Evolutionary conservation across 2,329 filamentous ascomycete genomes (phyloP).

Genomic region (Penicillium polonicum): DNA sequence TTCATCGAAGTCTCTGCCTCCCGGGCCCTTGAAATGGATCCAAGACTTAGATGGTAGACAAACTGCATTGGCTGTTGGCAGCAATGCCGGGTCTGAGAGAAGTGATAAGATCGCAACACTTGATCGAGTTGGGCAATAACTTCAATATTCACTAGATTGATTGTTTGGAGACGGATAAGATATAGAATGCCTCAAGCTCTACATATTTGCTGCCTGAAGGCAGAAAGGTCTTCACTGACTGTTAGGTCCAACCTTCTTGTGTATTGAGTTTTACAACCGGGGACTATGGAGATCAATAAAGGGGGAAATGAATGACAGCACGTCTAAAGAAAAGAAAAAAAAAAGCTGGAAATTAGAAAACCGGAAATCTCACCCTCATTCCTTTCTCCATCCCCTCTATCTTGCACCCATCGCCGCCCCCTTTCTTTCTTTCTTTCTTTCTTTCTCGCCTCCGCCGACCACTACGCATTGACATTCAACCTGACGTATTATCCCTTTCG

Average conservation of each 20-base stretch:
- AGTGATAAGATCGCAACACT: not conserved
- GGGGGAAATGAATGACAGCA: not conserved
- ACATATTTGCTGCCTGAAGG: no score
- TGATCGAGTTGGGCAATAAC: not conserved
- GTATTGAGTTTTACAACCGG: not conserved
- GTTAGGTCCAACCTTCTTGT: not conserved
- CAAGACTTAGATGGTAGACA: constrained; percentile 10
- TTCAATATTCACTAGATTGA: not conserved
- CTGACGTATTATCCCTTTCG: no score
- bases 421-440: no score
- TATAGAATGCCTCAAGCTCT: no score
- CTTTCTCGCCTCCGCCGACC: no score
- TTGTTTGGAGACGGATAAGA: not conserved
- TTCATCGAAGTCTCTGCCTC: constrained; percentile 2
- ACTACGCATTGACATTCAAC: no score
- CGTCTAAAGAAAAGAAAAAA: not conserved
- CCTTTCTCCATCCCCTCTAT: no score
- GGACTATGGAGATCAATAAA: not conserved
- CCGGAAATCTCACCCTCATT: no score
- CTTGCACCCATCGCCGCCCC: no score
- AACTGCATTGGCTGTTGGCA: constrained; percentile 22
- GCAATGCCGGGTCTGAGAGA: constrained; percentile 8
- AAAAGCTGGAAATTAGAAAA: not conserved
- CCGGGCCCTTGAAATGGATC: constrained; percentile 23
- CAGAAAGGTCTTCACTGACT: no score